phyloP scores from a whole-genome alignment of 164 flowering plant species.

The Vitis amurensis region DNA sequence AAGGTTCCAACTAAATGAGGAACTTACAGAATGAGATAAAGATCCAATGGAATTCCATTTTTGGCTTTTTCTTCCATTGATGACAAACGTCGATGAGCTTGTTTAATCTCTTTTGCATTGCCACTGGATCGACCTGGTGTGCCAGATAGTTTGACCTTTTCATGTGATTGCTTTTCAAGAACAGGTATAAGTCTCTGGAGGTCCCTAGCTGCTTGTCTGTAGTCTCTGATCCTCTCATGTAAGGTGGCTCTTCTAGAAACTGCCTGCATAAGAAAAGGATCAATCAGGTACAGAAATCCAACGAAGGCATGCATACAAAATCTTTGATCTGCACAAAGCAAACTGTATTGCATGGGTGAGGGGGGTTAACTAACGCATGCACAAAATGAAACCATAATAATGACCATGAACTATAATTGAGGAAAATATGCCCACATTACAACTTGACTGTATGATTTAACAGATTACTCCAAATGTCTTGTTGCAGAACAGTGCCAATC shows the following conservation, averaged over 20 bases:
- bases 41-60: constrained; percentile 61
- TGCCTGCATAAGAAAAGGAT: constrained; percentile 56
- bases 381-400: too few species aligned
- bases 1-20: neutral
- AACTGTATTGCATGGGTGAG: too few species aligned
- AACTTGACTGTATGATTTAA: too few species aligned
- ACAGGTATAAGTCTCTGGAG: constrained; percentile 58
- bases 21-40: constrained; percentile 89
- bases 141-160: constrained; percentile 35
- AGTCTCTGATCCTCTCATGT: constrained; percentile 87
- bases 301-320: neutral
- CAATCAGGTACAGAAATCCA: neutral
- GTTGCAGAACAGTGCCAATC: too few species aligned
- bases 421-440: too few species aligned
- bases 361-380: too few species aligned
- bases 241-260: constrained; percentile 86
- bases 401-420: too few species aligned
- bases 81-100: constrained; percentile 54
- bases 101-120: constrained; percentile 47
- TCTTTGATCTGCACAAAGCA: too few species aligned
- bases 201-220: constrained; percentile 75
- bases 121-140: constrained; percentile 27
- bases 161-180: constrained; percentile 50
- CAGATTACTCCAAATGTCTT: too few species aligned
- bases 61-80: constrained; percentile 63